Evolutionary conservation across 768 basidiomycete species (phyloP).

Genomic region (Tulasnella sp.): DNA sequence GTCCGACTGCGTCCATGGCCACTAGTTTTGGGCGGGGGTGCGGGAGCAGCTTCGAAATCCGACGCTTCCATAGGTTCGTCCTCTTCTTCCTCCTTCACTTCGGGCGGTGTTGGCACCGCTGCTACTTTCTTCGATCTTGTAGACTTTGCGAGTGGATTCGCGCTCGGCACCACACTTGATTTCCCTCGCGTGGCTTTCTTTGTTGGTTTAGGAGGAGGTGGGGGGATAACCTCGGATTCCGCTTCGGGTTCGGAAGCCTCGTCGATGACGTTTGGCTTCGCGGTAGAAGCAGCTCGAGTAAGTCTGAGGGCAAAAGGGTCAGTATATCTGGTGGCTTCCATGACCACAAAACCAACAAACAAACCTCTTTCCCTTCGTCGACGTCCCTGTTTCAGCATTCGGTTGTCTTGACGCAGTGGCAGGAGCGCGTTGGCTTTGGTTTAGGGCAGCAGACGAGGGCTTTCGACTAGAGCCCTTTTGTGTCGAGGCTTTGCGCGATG

Average conservation of each 20-base stretch:
- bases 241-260: slow-evolving; percentile 3
- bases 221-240: background rate
- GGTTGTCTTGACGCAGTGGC: background rate
- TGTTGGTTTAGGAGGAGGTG: background rate
- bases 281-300: background rate
- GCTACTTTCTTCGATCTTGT: background rate
- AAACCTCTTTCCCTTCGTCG: background rate
- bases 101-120: background rate
- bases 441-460: background rate
- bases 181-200: background rate
- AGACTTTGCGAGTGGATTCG: background rate
- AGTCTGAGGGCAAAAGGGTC: background rate
- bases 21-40: background rate
- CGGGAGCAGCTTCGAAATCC: background rate
- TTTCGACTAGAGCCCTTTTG: background rate
- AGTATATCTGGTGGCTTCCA: background rate
- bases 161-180: background rate
- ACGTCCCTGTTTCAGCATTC: background rate
- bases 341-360: background rate
- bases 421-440: background rate
- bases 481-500: background rate
- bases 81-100: background rate
- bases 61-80: background rate
- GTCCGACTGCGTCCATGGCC: background rate
- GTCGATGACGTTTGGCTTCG: background rate